These are phyloP conservation scores for Debaryomyces prosopidis DNA, from an alignment of 805 yeast genomes.

Conservation along the genomic window DNA sequence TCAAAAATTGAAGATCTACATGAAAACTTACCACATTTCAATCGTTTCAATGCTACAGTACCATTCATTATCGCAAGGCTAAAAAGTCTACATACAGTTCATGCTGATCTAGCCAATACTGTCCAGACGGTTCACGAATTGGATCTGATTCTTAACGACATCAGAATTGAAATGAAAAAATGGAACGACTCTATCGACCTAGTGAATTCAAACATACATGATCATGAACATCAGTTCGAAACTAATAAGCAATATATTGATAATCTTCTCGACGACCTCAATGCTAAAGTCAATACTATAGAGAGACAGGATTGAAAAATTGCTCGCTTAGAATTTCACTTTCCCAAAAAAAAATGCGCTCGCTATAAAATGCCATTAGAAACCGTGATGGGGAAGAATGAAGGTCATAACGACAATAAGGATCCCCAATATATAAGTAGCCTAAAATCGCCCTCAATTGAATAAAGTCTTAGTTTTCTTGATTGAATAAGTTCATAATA, in stretches of 20 bases:
- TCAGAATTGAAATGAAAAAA: conserved; percentile 24
- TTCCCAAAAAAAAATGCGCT: not conserved
- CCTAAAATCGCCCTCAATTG: too few species aligned
- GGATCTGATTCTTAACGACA: conserved; percentile 24
- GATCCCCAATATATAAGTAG: not conserved
- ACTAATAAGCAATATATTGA: conserved; percentile 20
- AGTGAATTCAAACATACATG: conserved; percentile 24
- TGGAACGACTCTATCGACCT: conserved; percentile 30
- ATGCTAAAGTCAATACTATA: not conserved
- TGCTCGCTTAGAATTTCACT: not conserved
- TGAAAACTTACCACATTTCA: conserved; percentile 25
- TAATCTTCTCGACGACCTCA: conserved; percentile 16
- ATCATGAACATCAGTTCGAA: conserved; percentile 20
- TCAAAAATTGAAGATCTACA: conserved; percentile 25
- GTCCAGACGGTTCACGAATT: conserved; percentile 23
- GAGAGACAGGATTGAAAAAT: too few species aligned
- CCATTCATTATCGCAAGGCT: conserved; percentile 30
- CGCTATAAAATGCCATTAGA: not conserved
- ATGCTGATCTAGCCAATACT: conserved; percentile 30
- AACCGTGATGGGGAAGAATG: not conserved
- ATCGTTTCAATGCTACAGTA: conserved; percentile 16
- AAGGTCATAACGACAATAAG: too few species aligned
- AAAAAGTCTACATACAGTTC: conserved; percentile 31
- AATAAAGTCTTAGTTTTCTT: too few species aligned
- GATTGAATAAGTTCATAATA: not conserved